Evolutionary conservation across 2,329 filamentous ascomycete species (phyloP), one percentile per base, ranked within the genome.

Genomic region (Periglandula ipomoeae): DNA sequence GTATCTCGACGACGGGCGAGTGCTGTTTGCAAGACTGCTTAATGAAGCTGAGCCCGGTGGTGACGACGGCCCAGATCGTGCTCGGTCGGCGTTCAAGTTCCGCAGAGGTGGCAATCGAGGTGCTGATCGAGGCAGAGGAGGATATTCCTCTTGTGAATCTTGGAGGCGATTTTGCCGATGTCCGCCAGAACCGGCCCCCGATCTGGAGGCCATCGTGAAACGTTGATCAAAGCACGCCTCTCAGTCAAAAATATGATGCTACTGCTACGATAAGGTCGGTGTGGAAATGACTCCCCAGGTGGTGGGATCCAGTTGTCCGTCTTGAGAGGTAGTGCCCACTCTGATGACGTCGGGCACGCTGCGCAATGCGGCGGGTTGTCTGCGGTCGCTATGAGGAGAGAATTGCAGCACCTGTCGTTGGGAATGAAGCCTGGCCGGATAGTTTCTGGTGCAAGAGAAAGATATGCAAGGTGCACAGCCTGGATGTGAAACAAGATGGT

Each of bases 51-150:
- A 35, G 13, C 4, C 19, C 11, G 41, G 40, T 9, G 40, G 34
- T 43, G 35, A 46, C 4, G 44, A 17, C 51, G 52, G 53, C 34
- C 51, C 35, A 54, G 55, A 30, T 50, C 59, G 59, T 19, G 58
- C 57, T 44, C 60, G 60, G 43, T 62, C 61, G 20, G 56, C 52
- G 40, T 58, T 60, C 22, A 64, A 49, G 44, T 60, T 59, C 40
- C 64, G 61, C 20, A 67, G 56, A 23, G 64, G 59, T 11, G 65
- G 62, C 4, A 67, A 53, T 49, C 61, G 54, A 23, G 61, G 56
- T 23, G 55, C 53, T 11, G 44, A 46, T 22, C 38, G 39, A 22
- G 65, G 59, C 20, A 66, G 59, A 30, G 63, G 57, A 27, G 63
- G 63, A 44, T 61, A 64, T 52, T 65, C 61, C 40, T 63, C 57